Evolutionary conservation across 2,329 filamentous ascomycete genomes (phyloP).

Genomic region (Massarina eburnea): DNA sequence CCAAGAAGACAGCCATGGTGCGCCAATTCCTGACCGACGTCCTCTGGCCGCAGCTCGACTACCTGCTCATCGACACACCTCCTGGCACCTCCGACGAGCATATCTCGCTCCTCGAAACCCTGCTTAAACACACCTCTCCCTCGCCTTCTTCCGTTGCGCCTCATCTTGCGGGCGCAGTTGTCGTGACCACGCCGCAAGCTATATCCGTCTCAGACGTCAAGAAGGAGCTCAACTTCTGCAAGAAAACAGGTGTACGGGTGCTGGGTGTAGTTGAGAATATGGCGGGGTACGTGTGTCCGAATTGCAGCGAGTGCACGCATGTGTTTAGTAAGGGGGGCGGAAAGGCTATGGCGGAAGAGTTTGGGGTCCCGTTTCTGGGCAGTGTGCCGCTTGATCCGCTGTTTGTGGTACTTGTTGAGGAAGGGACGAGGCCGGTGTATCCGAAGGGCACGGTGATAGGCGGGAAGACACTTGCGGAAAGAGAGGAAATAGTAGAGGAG

Average conservation of each 20-base stretch:
- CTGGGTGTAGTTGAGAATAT: slow-evolving; percentile 97
- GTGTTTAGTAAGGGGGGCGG: slow-evolving; percentile 92
- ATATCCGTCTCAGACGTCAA: slow-evolving; percentile 91
- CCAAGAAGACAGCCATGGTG: slow-evolving; percentile 99
- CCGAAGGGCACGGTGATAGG: slow-evolving; percentile 63
- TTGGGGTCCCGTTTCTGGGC: slow-evolving; percentile 80
- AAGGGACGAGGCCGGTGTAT: slow-evolving; percentile 66
- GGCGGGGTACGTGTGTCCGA: slow-evolving; percentile 83
- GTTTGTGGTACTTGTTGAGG: slow-evolving; percentile 85
- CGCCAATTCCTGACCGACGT: slow-evolving; percentile 93
- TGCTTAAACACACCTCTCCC: slow-evolving; percentile 55
- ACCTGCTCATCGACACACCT: slow-evolving; percentile 91
- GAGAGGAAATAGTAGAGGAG: slow-evolving; percentile 18
- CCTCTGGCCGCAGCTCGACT: slow-evolving; percentile 83
- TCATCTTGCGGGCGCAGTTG: slow-evolving; percentile 81
- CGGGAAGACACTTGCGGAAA: slow-evolving; percentile 33
- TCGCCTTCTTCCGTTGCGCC: slow-evolving; percentile 44
- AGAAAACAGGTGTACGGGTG: slow-evolving; percentile 76
- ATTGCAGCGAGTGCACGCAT: slow-evolving; percentile 81
- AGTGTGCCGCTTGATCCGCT: slow-evolving; percentile 90
- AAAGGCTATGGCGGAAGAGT: slow-evolving; percentile 83
- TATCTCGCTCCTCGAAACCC: slow-evolving; percentile 85
- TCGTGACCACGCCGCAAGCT: slow-evolving; percentile 95
- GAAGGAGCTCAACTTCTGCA: slow-evolving; percentile 92
- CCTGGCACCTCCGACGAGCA: slow-evolving; percentile 97